Conservation (phyloP, 2,329 filamentous ascomycete genomes). For the Ceratocystis papillata region DNA sequence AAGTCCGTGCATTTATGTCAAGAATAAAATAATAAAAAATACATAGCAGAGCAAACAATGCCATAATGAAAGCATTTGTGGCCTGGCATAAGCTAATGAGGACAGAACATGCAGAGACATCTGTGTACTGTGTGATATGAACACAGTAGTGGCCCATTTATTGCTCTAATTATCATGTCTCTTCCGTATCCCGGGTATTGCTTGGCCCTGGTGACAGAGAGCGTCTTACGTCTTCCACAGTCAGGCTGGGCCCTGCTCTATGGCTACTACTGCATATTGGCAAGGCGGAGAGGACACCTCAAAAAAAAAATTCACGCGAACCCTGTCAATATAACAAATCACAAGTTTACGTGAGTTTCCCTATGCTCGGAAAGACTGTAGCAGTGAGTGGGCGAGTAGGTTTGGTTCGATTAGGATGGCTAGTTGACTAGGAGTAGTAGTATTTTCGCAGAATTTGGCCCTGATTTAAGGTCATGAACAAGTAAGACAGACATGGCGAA, state of each 20-base stretch:
- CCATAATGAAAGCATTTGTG: not conserved
- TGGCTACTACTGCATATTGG: not conserved
- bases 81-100: not conserved
- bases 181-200: not conserved
- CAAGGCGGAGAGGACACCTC: not conserved
- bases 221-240: not conserved
- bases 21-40: not conserved
- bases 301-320: slow-evolving; percentile 1
- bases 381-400: no score
- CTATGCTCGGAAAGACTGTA: no score
- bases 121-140: no score
- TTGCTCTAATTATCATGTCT: not conserved
- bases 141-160: no score
- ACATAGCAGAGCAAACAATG: not conserved
- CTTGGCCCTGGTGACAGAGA: not conserved
- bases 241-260: not conserved
- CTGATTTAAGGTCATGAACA: not conserved
- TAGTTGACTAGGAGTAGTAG: not conserved
- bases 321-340: slow-evolving; percentile 1
- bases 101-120: not conserved
- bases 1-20: slow-evolving; percentile 10
- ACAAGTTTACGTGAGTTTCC: no score
- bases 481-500: slow-evolving; percentile 2
- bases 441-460: not conserved
- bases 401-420: no score